Evolutionary conservation across 2,329 filamentous ascomycete genomes (phyloP), one percentile per base, ranked within the genome.

Genomic region (Claviceps cyperi): DNA sequence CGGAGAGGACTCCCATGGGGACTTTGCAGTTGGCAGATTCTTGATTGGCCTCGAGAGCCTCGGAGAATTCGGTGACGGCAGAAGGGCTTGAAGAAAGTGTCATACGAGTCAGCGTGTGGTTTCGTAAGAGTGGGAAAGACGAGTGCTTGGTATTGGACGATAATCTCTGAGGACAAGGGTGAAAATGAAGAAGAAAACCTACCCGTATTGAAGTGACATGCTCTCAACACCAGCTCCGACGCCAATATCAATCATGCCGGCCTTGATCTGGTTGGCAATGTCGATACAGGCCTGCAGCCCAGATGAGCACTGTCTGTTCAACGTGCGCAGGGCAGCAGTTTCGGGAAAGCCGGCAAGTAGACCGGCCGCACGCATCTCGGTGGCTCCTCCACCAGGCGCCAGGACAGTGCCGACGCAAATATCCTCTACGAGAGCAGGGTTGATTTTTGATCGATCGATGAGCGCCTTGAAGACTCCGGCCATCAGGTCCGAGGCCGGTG

Each of bases 21-120:
- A 97, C 91, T 73, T 94, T 96, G 81, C 92, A 98, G 77, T 96
- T 94, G 61, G 85, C 85, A 22, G 90, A 78, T 64, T 92, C 84
- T 56, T 80, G 76, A 73, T 91, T 78, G 60, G 73, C 78, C 64
- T 96, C 86, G 55, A 97, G 81, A 49, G 87, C 77, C 47, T 94
- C 87, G 32, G 86, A 92, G 77, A 97, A 96, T 69, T 97, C 92
- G 54, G 83, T 80, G 15, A 97, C 91, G 54, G 92, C 92, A 43
- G 74, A 75, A 22, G 91, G 90, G 36, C 83, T 85, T 58, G 50
- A 40, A 28, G 2, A 9, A n/a, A 5, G 22, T 8, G 5, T 3
- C 15, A 14, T 17, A 35, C 46, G 9, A 49, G 36, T 38, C 5
- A 11, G 21, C 35, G 24, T 22, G 43, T 43, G 40, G 15, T 6